Evolutionary conservation across 148 eudicot species (phyloP).

Genomic region (Cornus controversa): DNA sequence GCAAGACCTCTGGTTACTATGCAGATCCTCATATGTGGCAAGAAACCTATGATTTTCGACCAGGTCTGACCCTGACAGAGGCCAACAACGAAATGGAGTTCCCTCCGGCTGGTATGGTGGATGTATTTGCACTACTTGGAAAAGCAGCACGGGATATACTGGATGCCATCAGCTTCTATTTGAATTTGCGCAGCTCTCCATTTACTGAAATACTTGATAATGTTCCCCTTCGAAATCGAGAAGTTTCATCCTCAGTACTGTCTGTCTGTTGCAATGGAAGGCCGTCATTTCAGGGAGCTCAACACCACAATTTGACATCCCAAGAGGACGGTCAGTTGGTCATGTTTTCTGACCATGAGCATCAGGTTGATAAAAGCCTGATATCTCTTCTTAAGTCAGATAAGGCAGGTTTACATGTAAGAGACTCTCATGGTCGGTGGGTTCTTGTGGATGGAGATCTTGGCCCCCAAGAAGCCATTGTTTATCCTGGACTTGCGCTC

Average conservation of each 20-base stretch:
- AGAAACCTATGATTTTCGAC: constrained; percentile 88
- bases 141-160: constrained; percentile 78
- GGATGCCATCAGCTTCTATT: constrained; percentile 81
- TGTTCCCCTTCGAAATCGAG: constrained; percentile 81
- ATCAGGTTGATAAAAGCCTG: constrained; percentile 75
- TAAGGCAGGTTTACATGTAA: constrained; percentile 73
- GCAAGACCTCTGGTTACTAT: constrained; percentile 91
- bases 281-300: constrained; percentile 90
- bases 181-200: constrained; percentile 85
- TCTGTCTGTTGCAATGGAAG: constrained; percentile 84
- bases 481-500: constrained; percentile 90
- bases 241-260: constrained; percentile 84
- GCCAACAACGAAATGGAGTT: constrained; percentile 61
- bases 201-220: constrained; percentile 93
- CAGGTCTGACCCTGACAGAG: constrained; percentile 66
- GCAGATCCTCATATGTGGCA: constrained; percentile 87
- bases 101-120: constrained; percentile 81
- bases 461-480: constrained; percentile 84
- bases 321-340: constrained; percentile 78
- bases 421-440: constrained; percentile 89
- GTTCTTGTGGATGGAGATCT: constrained; percentile 85
- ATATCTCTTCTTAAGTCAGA: constrained; percentile 85
- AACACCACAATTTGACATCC: constrained; percentile 68
- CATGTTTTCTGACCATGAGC: constrained; percentile 78
- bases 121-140: constrained; percentile 68